These are phyloP conservation scores for Zalaria obscura DNA, from an alignment of 2,329 filamentous ascomycete genomes.

Conservation along the genomic window DNA sequence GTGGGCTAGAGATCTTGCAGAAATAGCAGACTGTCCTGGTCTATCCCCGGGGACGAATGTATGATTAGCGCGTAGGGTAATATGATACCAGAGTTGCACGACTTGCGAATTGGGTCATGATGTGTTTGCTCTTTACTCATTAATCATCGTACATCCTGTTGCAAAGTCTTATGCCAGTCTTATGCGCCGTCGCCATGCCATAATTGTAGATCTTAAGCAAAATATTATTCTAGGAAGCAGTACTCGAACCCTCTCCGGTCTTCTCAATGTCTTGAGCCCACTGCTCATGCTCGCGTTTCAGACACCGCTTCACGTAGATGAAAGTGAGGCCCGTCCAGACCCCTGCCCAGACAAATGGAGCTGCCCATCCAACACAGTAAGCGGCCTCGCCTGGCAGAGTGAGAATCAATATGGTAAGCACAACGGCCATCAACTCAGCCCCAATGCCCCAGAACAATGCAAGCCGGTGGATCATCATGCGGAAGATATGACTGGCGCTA, in stretches of 20 bases:
- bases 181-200: too few relatives aligned
- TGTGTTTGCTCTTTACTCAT: too few relatives aligned
- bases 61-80: too few relatives aligned
- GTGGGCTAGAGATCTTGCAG: not conserved
- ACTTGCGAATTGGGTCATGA: too few relatives aligned
- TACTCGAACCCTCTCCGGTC: not conserved
- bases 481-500: slow-evolving; percentile 38
- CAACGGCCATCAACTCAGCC: slow-evolving; percentile 23
- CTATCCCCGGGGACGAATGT: too few relatives aligned
- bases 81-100: too few relatives aligned
- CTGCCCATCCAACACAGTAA: slow-evolving; percentile 34
- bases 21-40: not conserved
- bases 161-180: too few relatives aligned
- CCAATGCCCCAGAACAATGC: slow-evolving; percentile 40
- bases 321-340: slow-evolving; percentile 32
- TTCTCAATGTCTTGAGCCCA: slow-evolving; percentile 18
- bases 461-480: slow-evolving; percentile 36
- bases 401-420: slow-evolving; percentile 31
- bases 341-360: slow-evolving; percentile 36
- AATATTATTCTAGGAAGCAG: too few relatives aligned
- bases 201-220: too few relatives aligned
- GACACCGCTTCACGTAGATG: slow-evolving; percentile 26
- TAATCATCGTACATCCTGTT: too few relatives aligned
- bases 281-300: slow-evolving; percentile 18
- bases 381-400: slow-evolving; percentile 32